Base-by-base conservation (phyloP, 2,329 filamentous ascomycete species). In the Fusarium mexicanum region DNA sequence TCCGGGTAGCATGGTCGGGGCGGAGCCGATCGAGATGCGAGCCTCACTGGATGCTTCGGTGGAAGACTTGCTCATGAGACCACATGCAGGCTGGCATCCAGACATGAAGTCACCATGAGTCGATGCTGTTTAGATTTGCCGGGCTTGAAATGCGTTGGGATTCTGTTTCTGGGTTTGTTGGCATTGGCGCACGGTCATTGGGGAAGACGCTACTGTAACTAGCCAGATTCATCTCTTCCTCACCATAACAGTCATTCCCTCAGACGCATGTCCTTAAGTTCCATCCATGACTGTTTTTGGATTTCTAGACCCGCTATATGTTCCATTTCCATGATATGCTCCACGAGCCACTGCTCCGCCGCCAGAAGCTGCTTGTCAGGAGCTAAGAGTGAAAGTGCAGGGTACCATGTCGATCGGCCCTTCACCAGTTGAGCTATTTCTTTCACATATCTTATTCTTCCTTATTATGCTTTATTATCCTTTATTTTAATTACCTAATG, bases 401-500 rank as follows among this genome's bases (percentile, higher is more conserved):
- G 43, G 17, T 24, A 44, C 7, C 2, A 24, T 18, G 5, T 24
- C 10, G 5, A 26, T 44, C 6, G 5, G n/a, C 5, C 43, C 11
- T 8, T 24, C 1, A 44, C 16, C 11, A 5, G 11, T 24, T 44
- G 1, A 2, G 16, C 43, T 1, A 18, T 12, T 18, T 18, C 43
- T 44, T 24, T 24, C 5, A 18, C 11, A 13, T 24, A 8, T 24
- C 11, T 18, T 6, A 17, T 13, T 24, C 7, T 3, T 44, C 14
- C 10, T 12, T 18, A 24, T 3, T 44, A 1, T 12, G 0, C 16
- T 12, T 18, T 5, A 5, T 2, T 0, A 14, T 16, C 8, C 14
- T 16, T 16, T 16, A 35, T 43, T 1, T 0, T 24, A 12, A 11
- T 4, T 18, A 0, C 11, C 11, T 12, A 18, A 2, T 24, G 1